phyloP scores from a whole-genome alignment of 768 basidiomycete species.

The Boletus subcaerulescens region DNA sequence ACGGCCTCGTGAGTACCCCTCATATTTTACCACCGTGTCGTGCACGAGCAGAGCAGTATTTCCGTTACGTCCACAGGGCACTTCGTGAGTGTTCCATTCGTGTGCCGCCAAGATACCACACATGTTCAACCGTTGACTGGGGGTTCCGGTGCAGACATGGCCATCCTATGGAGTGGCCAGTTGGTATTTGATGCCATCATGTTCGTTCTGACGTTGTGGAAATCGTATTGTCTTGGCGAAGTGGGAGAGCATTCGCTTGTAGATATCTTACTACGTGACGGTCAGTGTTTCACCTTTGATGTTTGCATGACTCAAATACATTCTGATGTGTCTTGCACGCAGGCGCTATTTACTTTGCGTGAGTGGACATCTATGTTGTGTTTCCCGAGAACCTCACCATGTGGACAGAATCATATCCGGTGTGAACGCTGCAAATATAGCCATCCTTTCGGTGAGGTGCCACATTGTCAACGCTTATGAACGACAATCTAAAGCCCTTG shows the following conservation, averaged over 20 bases:
- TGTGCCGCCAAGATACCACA: background rate
- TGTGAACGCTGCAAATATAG: slow-evolving; percentile 9
- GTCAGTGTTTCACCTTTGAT: background rate
- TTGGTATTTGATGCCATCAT: slow-evolving; percentile 21
- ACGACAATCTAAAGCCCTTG: background rate
- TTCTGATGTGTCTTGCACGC: background rate
- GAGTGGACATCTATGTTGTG: background rate
- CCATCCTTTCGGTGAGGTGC: slow-evolving; percentile 9
- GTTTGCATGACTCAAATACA: background rate
- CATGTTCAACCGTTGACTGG: background rate
- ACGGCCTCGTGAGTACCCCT: slow-evolving; percentile 1
- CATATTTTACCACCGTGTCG: background rate
- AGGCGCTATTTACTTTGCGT: slow-evolving; percentile 23
- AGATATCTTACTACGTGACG: slow-evolving; percentile 16
- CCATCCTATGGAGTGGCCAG: slow-evolving; percentile 7
- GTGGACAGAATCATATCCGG: slow-evolving; percentile 11
- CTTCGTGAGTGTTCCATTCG: slow-evolving; percentile 7
- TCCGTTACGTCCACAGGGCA: slow-evolving; percentile 1
- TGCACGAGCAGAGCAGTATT: background rate
- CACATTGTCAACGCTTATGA: background rate
- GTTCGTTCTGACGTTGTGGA: slow-evolving; percentile 22
- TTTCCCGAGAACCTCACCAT: background rate
- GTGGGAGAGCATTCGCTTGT: slow-evolving; percentile 5
- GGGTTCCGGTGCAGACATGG: background rate
- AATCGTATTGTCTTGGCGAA: slow-evolving; percentile 2